These are phyloP conservation scores for Pythium folliculosum DNA, from an alignment of 352 stramenopile species.

Conservation along the genomic window DNA sequence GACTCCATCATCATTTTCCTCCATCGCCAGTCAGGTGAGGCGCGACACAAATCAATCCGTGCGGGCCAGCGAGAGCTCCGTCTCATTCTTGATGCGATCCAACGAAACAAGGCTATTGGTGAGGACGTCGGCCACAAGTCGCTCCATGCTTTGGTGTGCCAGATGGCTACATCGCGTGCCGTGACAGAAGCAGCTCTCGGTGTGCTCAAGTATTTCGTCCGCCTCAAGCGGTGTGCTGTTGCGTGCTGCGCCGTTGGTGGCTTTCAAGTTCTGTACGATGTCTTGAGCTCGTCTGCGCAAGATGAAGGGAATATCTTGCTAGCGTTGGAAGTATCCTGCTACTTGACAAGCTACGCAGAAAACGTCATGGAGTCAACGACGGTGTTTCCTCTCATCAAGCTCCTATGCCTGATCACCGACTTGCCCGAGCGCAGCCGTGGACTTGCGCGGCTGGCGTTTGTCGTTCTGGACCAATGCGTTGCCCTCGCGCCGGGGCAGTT, in stretches of 20 bases:
- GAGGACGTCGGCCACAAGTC: too few relatives aligned
- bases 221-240: constrained; percentile 33
- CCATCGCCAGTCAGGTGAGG: background rate
- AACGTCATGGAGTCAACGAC: constrained; percentile 20
- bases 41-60: constrained; percentile 18
- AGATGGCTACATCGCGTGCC: background rate
- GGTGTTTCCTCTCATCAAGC: constrained; percentile 29
- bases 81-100: constrained; percentile 10
- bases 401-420: constrained; percentile 34
- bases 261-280: constrained; percentile 32
- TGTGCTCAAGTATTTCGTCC: constrained; percentile 34
- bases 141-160: background rate
- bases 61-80: constrained; percentile 6
- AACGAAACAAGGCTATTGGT: background rate
- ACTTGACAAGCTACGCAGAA: constrained; percentile 38
- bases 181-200: constrained; percentile 28
- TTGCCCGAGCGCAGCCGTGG: constrained; percentile 6
- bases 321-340: constrained; percentile 42
- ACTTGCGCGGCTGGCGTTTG: constrained; percentile 31
- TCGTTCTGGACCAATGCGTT: constrained; percentile 43
- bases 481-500: constrained; percentile 23
- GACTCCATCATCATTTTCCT: constrained; percentile 15
- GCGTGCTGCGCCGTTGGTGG: constrained; percentile 30
- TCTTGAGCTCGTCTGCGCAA: constrained; percentile 39
- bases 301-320: constrained; percentile 28